Evolutionary conservation across 331 rosid genomes (phyloP).

Genomic region (Pyracantha coccinea): DNA sequence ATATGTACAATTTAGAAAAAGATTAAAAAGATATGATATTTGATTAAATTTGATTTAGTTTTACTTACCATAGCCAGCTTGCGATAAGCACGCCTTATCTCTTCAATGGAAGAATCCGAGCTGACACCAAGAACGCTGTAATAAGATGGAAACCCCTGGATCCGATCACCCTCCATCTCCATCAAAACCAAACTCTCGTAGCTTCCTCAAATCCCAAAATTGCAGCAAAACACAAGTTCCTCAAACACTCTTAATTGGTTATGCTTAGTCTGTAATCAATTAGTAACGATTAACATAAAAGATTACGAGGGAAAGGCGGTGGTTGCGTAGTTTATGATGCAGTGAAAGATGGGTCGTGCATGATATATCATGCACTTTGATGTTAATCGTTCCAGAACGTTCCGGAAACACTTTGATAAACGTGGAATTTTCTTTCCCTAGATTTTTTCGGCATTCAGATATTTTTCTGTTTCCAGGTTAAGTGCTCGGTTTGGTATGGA

Average conservation of each 20-base stretch:
- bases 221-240: neutral
- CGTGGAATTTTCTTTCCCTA: neutral
- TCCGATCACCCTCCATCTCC: constrained; percentile 15
- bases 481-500: no score
- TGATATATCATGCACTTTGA: no score
- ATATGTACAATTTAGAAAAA: no score
- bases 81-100: constrained; percentile 71
- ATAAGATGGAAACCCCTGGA: constrained; percentile 17
- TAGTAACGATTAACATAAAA: no score
- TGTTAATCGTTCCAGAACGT: constrained; percentile 19
- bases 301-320: neutral
- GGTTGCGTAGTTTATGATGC: no score
- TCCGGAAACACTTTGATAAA: neutral
- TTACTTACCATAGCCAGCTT: constrained; percentile 67
- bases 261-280: neutral
- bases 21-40: no score
- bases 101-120: constrained; percentile 41
- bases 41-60: no score
- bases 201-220: neutral
- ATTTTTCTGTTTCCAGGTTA: no score
- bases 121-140: constrained; percentile 64
- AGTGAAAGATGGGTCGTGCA: neutral
- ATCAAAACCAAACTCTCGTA: neutral
- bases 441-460: neutral
- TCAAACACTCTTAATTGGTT: neutral